Conservation (phyloP, 2,329 filamentous ascomycete species). For the Raffaelea arxii region DNA sequence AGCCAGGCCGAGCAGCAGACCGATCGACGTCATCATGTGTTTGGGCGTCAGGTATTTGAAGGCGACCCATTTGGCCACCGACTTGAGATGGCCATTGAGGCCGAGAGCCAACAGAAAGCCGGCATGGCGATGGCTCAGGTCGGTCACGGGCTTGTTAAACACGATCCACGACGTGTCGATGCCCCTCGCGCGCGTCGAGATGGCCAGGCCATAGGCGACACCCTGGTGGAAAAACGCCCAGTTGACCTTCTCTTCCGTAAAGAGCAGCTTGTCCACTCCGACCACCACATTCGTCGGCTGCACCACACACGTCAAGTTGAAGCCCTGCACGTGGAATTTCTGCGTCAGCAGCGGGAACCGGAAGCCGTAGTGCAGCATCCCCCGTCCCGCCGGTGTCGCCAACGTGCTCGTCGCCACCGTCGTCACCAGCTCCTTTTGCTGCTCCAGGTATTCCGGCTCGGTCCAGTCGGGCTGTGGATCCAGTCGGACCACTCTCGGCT, state of each 20-base stretch:
- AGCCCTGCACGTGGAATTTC: constrained; percentile 79
- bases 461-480: constrained; percentile 66
- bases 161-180: constrained; percentile 99
- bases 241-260: constrained; percentile 92
- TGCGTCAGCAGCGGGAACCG: constrained; percentile 85
- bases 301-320: constrained; percentile 85
- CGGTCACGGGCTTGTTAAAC: constrained; percentile 83
- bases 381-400: constrained; percentile 78
- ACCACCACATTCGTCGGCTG: constrained; percentile 87
- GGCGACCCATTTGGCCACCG: constrained; percentile 92
- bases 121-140: constrained; percentile 91
- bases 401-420: constrained; percentile 79
- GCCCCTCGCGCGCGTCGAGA: constrained; percentile 79
- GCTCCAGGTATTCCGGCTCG: constrained; percentile 81
- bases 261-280: constrained; percentile 77
- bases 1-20: constrained; percentile 81
- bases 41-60: constrained; percentile 99
- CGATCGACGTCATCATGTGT: constrained; percentile 98
- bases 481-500: constrained; percentile 69
- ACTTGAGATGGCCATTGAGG: constrained; percentile 88
- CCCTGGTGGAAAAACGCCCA: constrained; percentile 99
- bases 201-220: constrained; percentile 83
- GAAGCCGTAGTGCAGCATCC: constrained; percentile 78
- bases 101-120: constrained; percentile 86
- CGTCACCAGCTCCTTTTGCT: constrained; percentile 83